Evolutionary conservation across 352 stramenopile genomes (phyloP).

Genomic region (Pilasporangium apinafurcum): DNA sequence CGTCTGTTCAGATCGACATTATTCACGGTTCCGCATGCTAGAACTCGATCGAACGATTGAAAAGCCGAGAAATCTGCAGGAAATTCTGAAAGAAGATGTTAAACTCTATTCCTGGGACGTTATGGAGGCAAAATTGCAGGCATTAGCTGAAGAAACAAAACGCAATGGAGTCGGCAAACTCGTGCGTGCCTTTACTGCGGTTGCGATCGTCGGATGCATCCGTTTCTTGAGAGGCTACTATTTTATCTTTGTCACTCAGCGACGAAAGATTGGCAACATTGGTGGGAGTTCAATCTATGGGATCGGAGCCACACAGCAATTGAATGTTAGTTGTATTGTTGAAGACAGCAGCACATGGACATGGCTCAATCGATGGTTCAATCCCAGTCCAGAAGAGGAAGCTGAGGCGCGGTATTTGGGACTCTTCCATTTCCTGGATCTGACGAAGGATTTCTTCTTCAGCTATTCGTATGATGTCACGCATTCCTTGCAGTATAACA

Average conservation of each 20-base stretch:
- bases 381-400: conserved; percentile 76
- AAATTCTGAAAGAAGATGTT: conserved; percentile 66
- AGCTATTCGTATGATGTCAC: conserved; percentile 99
- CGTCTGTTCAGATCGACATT: conserved; percentile 82
- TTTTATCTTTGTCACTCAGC: conserved; percentile 96
- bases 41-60: conserved; percentile 67
- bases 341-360: conserved; percentile 48
- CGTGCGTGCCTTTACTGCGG: conserved; percentile 82
- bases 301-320: conserved; percentile 92
- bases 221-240: conserved; percentile 98
- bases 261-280: conserved; percentile 95
- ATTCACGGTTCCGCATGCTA: conserved; percentile 73
- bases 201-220: conserved; percentile 97
- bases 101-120: conserved; percentile 67
- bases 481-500: conserved; percentile 96
- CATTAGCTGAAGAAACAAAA: conserved; percentile 39
- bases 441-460: conserved; percentile 99
- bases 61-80: conserved; percentile 31
- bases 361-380: conserved; percentile 81
- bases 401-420: conserved; percentile 90
- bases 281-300: conserved; percentile 97
- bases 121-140: conserved; percentile 76
- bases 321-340: conserved; percentile 68
- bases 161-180: conserved; percentile 31
- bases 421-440: conserved; percentile 98